phyloP scores from a whole-genome alignment of 192 early-diverging fungal species.

The Chytriomyces hyalinus region DNA sequence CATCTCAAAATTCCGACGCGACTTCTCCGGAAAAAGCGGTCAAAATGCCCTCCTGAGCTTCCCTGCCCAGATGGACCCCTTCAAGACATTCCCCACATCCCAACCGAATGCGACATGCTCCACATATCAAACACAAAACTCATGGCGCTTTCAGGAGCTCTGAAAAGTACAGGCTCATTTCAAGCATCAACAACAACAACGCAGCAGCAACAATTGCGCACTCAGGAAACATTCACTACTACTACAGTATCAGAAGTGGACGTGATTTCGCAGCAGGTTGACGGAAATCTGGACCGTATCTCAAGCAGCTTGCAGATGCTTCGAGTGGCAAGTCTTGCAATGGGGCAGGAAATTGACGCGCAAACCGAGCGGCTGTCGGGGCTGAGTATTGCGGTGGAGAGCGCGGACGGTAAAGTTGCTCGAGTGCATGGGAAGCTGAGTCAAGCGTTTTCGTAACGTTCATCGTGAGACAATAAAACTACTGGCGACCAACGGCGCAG shows the following conservation, averaged over 20 bases:
- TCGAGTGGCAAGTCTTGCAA: conserved; percentile 20
- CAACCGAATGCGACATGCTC: neutral
- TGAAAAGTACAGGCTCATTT: neutral
- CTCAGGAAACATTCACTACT: no score
- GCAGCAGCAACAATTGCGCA: neutral
- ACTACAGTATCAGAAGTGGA: neutral
- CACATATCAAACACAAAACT: neutral
- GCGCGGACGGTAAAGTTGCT: neutral
- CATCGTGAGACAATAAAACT: no score
- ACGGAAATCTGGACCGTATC: conserved; percentile 21
- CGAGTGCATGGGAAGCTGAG: neutral
- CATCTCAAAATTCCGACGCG: neutral
- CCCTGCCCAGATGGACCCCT: no score
- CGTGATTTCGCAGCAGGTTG: conserved; percentile 5
- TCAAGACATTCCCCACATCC: no score
- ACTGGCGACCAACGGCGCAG: no score
- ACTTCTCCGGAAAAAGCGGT: neutral
- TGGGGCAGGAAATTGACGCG: conserved; percentile 29
- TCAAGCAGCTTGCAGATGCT: conserved; percentile 25
- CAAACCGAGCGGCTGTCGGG: conserved; percentile 9
- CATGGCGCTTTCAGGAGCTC: neutral
- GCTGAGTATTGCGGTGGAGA: conserved; percentile 4
- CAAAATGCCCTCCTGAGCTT: no score
- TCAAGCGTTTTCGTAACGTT: no score
- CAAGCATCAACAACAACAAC: neutral